Evolutionary conservation across 305 asterid species (phyloP).

Genomic region (Vinca major): DNA sequence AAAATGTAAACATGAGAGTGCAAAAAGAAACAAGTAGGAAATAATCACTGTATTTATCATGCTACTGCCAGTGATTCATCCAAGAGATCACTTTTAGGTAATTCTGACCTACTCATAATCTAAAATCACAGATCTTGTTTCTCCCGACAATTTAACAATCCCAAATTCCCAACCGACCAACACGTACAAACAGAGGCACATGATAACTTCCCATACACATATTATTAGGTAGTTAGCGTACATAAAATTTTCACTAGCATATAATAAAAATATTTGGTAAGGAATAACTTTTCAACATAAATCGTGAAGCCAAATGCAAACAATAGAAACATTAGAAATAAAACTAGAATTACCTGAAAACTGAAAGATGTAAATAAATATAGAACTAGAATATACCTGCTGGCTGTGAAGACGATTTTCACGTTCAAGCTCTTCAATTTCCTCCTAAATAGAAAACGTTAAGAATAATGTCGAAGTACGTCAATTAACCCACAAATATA

Average conservation of each 20-base stretch:
- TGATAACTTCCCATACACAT: not conserved
- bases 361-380: not conserved
- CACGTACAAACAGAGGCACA: not conserved
- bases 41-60: not conserved
- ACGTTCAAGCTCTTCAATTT: slow-evolving; percentile 92
- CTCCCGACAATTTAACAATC: not conserved
- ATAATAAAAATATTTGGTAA: not conserved
- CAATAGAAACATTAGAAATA: not conserved
- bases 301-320: not conserved
- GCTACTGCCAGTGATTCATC: too few species aligned
- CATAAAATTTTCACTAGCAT: not conserved
- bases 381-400: slow-evolving; percentile 46
- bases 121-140: not conserved
- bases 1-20: not conserved
- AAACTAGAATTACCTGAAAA: too few species aligned
- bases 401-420: slow-evolving; percentile 96
- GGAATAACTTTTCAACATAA: not conserved
- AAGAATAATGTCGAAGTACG: slow-evolving; percentile 13
- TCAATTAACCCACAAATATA: slow-evolving; percentile 2
- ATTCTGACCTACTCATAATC: not conserved
- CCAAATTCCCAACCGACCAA: not conserved
- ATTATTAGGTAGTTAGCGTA: not conserved
- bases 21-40: not conserved
- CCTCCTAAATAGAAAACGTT: slow-evolving; percentile 56
- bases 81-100: too few species aligned